Evolutionary conservation across 2,329 filamentous ascomycete species (phyloP).

Genomic region (Colletotrichum sp.): DNA sequence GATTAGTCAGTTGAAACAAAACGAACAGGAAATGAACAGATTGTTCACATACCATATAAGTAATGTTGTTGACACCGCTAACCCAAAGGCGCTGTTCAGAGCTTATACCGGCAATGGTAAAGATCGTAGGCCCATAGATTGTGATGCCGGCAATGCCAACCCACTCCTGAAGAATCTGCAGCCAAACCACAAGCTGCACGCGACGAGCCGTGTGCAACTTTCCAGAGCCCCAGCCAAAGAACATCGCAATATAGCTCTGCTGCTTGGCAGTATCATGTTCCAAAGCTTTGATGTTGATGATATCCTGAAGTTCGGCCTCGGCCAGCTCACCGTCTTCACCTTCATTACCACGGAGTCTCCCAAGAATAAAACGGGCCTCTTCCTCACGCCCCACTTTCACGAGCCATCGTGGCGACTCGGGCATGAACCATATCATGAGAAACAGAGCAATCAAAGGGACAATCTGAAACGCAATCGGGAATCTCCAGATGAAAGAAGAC

Average conservation of each 20-base stretch:
- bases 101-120: slow-evolving; percentile 70
- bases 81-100: slow-evolving; percentile 68
- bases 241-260: slow-evolving; percentile 68
- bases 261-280: slow-evolving; percentile 65
- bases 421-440: slow-evolving; percentile 66
- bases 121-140: slow-evolving; percentile 63
- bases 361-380: slow-evolving; percentile 70
- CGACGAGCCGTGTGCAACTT: slow-evolving; percentile 71
- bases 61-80: slow-evolving; percentile 57
- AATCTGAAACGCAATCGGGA: slow-evolving; percentile 75
- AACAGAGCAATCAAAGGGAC: slow-evolving; percentile 65
- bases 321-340: slow-evolving; percentile 49
- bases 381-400: slow-evolving; percentile 69
- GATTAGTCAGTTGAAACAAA: neutral
- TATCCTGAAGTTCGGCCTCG: slow-evolving; percentile 70
- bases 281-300: slow-evolving; percentile 54
- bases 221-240: slow-evolving; percentile 69
- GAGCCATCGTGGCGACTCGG: slow-evolving; percentile 72
- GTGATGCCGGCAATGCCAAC: slow-evolving; percentile 74
- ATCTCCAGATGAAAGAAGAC: slow-evolving; percentile 68
- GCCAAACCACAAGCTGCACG: slow-evolving; percentile 73
- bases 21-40: neutral
- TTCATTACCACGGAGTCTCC: slow-evolving; percentile 64
- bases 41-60: slow-evolving; percentile 45
- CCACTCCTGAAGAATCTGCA: slow-evolving; percentile 76